Evolutionary conservation across 345 rosid species (phyloP).

Genomic region (Citrus cavaleriei): DNA sequence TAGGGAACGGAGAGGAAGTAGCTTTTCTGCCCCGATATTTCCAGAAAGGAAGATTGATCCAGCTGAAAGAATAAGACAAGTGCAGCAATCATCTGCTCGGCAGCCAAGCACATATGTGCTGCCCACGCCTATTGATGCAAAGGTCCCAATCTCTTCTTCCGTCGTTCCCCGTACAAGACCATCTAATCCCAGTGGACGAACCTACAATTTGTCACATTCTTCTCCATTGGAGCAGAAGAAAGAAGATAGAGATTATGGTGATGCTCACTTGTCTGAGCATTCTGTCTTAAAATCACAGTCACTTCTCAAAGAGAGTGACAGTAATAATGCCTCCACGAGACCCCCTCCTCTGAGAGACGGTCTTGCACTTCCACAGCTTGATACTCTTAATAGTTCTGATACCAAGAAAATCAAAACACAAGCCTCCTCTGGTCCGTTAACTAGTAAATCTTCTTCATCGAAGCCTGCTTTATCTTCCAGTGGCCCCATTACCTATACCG

Average conservation of each 20-base stretch:
- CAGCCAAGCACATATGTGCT: constrained; percentile 64
- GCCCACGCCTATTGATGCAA: constrained; percentile 73
- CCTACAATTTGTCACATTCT: constrained; percentile 67
- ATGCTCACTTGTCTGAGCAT: constrained; percentile 23
- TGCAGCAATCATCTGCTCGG: constrained; percentile 34
- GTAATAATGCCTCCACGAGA: constrained; percentile 31
- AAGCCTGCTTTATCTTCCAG: constrained; percentile 47
- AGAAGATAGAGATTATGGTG: constrained; percentile 39
- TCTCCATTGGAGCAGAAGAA: constrained; percentile 83
- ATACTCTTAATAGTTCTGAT: constrained; percentile 28
- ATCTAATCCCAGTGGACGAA: constrained; percentile 31
- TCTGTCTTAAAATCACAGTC: constrained; percentile 18
- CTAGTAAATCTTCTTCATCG: constrained; percentile 43
- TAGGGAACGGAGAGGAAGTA: constrained; percentile 49
- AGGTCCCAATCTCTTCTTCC: constrained; percentile 36
- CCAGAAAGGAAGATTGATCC: constrained; percentile 66
- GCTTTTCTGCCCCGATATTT: constrained; percentile 88
- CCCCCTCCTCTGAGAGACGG: constrained; percentile 66
- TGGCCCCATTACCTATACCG: constrained; percentile 42
- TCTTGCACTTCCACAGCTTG: constrained; percentile 28
- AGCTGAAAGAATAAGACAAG: constrained; percentile 54
- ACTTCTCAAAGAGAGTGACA: constrained; percentile 35
- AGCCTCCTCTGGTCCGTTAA: constrained; percentile 76
- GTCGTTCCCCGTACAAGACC: constrained; percentile 42
- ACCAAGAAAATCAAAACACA: constrained; percentile 47